Conservation (phyloP, 495 filamentous ascomycete species). For the Hypomontagnella monticulosa region DNA sequence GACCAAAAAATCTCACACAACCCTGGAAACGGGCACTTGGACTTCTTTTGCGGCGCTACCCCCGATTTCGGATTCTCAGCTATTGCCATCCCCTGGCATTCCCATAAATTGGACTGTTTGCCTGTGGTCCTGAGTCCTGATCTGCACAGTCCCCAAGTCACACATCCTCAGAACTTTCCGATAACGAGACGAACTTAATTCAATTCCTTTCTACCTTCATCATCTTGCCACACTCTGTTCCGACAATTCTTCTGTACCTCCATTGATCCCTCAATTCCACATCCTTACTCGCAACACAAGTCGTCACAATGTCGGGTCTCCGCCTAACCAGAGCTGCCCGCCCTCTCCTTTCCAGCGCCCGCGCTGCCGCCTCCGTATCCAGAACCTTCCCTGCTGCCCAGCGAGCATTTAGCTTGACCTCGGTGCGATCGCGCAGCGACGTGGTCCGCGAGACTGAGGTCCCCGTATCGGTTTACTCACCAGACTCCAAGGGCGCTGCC, state of each 20-base stretch:
- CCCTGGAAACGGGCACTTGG: neutral
- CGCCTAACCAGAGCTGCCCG: slow-evolving; percentile 48
- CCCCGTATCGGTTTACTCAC: slow-evolving; percentile 59
- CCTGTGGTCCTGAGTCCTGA: slow-evolving; percentile 11
- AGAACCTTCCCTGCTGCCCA: slow-evolving; percentile 52
- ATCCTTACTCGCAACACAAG: no score
- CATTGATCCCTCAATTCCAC: no score
- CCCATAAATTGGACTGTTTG: slow-evolving; percentile 36
- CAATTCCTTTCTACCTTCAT: no score
- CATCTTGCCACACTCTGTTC: no score
- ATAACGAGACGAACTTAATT: neutral
- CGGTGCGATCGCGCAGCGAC: slow-evolving; percentile 43
- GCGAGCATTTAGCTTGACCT: slow-evolving; percentile 48
- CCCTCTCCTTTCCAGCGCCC: slow-evolving; percentile 44
- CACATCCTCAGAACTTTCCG: slow-evolving; percentile 8
- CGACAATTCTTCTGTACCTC: no score
- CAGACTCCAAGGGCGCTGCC: slow-evolving; percentile 53
- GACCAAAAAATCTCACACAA: slow-evolving; percentile 20
- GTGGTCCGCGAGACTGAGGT: slow-evolving; percentile 62
- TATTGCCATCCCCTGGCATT: slow-evolving; percentile 16
- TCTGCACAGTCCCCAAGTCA: slow-evolving; percentile 8
- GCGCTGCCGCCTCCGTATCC: slow-evolving; percentile 39
- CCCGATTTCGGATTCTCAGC: slow-evolving; percentile 37
- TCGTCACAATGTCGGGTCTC: slow-evolving; percentile 52
- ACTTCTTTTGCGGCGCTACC: neutral